Conservation (phyloP, 2,329 filamentous ascomycete species). For the Scedosporium dehoogii region DNA sequence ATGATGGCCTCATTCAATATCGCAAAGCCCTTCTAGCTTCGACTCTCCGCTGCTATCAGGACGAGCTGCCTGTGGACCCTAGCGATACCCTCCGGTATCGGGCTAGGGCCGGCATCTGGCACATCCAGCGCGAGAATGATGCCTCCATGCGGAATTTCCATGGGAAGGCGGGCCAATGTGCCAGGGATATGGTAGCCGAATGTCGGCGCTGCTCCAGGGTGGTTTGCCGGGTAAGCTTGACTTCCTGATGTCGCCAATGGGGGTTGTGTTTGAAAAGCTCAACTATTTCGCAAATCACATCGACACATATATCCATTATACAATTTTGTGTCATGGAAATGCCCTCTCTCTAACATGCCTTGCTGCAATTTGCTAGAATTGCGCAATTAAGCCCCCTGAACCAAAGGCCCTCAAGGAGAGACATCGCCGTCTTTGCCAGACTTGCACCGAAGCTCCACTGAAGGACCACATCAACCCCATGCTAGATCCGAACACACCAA, state of each 20-base stretch:
- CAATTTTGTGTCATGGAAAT: neutral
- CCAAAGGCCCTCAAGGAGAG: slow-evolving; percentile 57
- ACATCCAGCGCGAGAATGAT: slow-evolving; percentile 42
- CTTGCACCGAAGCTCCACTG: slow-evolving; percentile 65
- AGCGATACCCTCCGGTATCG: slow-evolving; percentile 49
- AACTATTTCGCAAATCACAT: neutral
- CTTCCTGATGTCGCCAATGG: neutral
- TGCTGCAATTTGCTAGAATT: slow-evolving; percentile 56
- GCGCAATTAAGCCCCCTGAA: slow-evolving; percentile 72
- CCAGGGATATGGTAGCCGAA: slow-evolving; percentile 75
- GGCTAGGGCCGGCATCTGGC: slow-evolving; percentile 47
- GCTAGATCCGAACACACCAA: slow-evolving; percentile 31
- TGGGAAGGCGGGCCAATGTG: slow-evolving; percentile 69
- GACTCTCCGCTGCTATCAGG: slow-evolving; percentile 73
- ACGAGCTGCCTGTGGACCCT: slow-evolving; percentile 44
- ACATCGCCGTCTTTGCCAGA: slow-evolving; percentile 69
- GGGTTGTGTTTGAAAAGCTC: neutral
- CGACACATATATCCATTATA: neutral
- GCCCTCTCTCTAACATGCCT: neutral
- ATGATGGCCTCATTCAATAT: slow-evolving; percentile 68
- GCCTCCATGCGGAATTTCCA: slow-evolving; percentile 34
- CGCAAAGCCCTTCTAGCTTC: slow-evolving; percentile 61
- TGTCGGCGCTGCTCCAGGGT: slow-evolving; percentile 69
- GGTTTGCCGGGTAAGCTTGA: slow-evolving; percentile 64
- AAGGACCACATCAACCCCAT: slow-evolving; percentile 37